These are phyloP conservation scores for Plasmodium billcollinsi DNA, from an alignment of 169 alveolate species.

Conservation along the genomic window DNA sequence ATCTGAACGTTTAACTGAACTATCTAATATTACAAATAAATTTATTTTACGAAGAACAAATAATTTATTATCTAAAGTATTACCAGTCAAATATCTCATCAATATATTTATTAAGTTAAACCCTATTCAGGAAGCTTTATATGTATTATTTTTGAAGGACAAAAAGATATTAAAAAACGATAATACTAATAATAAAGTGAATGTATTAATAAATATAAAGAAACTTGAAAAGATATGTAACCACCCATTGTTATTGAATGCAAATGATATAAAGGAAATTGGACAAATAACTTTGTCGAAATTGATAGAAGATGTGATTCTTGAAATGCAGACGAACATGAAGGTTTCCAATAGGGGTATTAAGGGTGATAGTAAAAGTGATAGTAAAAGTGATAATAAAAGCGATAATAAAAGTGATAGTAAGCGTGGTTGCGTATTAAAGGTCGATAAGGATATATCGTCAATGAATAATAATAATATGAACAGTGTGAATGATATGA, in stretches of 20 bases:
- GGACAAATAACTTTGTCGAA: constrained; percentile 82
- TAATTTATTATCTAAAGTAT: constrained; percentile 90
- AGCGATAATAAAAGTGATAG: constrained; percentile 42
- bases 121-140: constrained; percentile 88
- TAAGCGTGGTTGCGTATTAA: constrained; percentile 77
- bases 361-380: constrained; percentile 16
- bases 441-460: no score
- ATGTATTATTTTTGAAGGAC: constrained; percentile 82
- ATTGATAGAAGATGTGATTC: constrained; percentile 53
- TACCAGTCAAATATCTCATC: constrained; percentile 92
- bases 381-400: constrained; percentile 24
- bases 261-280: constrained; percentile 76
- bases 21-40: constrained; percentile 91
- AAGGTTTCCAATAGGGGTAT: constrained; percentile 11
- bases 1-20: constrained; percentile 89
- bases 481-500: no score
- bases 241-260: constrained; percentile 26
- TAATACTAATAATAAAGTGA: constrained; percentile 24
- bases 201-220: constrained; percentile 52
- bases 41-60: constrained; percentile 93
- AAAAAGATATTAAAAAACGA: constrained; percentile 38
- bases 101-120: constrained; percentile 91
- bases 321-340: not conserved
- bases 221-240: constrained; percentile 58
- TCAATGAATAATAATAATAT: no score